Evolutionary conservation across 305 asterid genomes (phyloP), one percentile per base, ranked within the genome.

Genomic region (Plantago coronopus): DNA sequence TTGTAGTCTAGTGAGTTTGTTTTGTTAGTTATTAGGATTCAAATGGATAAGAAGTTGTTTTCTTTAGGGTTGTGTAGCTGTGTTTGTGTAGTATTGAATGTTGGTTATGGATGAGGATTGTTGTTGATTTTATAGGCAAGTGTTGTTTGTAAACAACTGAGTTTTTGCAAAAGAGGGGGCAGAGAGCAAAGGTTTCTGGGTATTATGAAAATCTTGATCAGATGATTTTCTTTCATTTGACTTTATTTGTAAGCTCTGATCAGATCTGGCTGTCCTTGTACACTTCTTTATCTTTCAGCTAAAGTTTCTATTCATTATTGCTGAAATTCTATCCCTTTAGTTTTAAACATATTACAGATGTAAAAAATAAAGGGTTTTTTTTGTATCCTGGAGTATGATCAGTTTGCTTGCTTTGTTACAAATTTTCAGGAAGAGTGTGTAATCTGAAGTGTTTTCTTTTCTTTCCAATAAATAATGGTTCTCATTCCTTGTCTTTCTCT

Each of bases 241-340:
- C 57, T 62, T 63, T 61, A 43, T 18, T 10, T 40, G 54, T 17
- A 25, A 58, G 43, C 55, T 48, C 55, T 67, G 67, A 37, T 69
- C 59, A 61, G 75, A 70, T 79, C 70, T 78, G 66, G 22, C 19
- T 40, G 69, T 70, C 67, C 74, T 56, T 17, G 47, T 5, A 61
- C 58, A 48, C 42, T 62, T 69, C 25, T 45, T 45, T 14, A 45
- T 7, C n/a, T 14, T 74, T 57, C 50, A 54, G 62, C 16, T 34
- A 37, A 51, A 49, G 63, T 66, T 44, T 14, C 17, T 34, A 15
- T 16, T 17, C 63, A 66, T 62, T 80, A 69, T 77, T 48, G 54
- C 68, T 72, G 64, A 29, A 69, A 72, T 56, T 45, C 49, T 44
- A 48, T 42, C 1, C 44, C 2, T 49, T 40, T 31, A 20, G 10